A percentile compares a stretch with the other conserved stretches of the same genome.
Conservation (phyloP, 2,329 filamentous ascomycete species). For the Beauveria sp. region DNA sequence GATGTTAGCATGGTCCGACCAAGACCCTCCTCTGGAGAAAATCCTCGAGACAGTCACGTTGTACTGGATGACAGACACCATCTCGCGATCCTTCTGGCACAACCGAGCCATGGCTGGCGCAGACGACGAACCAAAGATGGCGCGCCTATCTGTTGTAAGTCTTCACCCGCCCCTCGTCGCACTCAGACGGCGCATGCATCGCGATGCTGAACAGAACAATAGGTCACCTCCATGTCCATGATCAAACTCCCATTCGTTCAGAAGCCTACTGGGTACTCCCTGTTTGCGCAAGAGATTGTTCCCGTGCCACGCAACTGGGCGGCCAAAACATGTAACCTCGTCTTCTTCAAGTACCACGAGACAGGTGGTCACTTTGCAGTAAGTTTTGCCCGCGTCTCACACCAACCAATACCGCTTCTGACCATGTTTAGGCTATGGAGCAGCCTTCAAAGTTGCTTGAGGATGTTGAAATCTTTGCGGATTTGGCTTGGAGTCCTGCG, state of each 20-base stretch:
- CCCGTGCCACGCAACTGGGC: conserved; percentile 30
- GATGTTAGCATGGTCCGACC: conserved; percentile 45
- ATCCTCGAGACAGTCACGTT: conserved; percentile 43
- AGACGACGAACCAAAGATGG: conserved; percentile 19
- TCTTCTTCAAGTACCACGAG: conserved; percentile 23
- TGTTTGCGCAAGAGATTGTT: conserved; percentile 35
- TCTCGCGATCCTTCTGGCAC: conserved; percentile 40
- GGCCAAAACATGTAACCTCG: conserved; percentile 27
- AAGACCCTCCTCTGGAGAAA: conserved; percentile 29
- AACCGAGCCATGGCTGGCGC: conserved; percentile 28
- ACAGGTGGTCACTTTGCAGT: conserved; percentile 15
- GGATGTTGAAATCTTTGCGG: conserved; percentile 37
- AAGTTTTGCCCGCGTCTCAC: neutral
- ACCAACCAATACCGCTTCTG: neutral
- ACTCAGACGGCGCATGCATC: neutral
- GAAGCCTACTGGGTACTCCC: conserved; percentile 39
- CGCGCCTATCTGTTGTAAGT: conserved; percentile 13
- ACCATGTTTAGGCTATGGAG: conserved; percentile 27
- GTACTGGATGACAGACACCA: conserved; percentile 48
- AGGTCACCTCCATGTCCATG: conserved; percentile 7
- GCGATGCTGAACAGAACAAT: neutral
- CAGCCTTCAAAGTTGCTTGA: conserved; percentile 29
- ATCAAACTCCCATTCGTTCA: conserved; percentile 16
- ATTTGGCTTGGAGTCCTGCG: conserved; percentile 6
- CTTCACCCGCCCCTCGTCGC: neutral